A percentile compares a stretch with the other conserved stretches of the same genome.
Evolutionary conservation across 139 green algal genomes (phyloP).

Genomic region (Mychonastes homosphaera): DNA sequence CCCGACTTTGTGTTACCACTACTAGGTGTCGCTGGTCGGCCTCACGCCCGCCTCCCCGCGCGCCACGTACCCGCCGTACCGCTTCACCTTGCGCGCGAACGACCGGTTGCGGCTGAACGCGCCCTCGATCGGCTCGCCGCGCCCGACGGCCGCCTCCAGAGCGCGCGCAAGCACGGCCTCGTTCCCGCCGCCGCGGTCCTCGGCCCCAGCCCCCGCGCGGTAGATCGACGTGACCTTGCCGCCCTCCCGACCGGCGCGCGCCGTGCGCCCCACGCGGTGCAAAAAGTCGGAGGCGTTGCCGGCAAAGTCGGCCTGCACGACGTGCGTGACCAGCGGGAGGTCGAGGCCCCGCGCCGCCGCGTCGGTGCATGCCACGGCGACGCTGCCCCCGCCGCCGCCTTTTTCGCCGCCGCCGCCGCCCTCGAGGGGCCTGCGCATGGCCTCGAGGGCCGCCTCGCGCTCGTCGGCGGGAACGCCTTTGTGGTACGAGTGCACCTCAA

Average conservation of each 20-base stretch:
- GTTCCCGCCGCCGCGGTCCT: not conserved
- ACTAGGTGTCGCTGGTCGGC: no score
- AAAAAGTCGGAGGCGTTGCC: slow-evolving; percentile 85
- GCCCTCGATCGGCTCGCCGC: slow-evolving; percentile 63
- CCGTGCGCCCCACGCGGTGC: slow-evolving; percentile 78
- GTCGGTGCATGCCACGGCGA: slow-evolving; percentile 89
- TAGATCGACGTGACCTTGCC: slow-evolving; percentile 82
- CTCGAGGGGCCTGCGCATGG: not conserved
- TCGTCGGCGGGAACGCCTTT: slow-evolving; percentile 40
- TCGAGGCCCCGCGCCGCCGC: slow-evolving; percentile 82
- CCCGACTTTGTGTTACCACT: no score
- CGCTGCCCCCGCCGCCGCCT: slow-evolving; percentile 1
- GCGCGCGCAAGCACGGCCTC: slow-evolving; percentile 52
- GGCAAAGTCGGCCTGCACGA: slow-evolving; percentile 87
- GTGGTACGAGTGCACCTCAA: slow-evolving; percentile 40
- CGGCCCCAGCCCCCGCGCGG: slow-evolving; percentile 21
- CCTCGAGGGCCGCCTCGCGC: slow-evolving; percentile 30
- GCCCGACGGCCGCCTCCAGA: slow-evolving; percentile 41
- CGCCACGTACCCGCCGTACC: slow-evolving; percentile 71
- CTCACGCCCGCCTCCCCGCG: slow-evolving; percentile 29
- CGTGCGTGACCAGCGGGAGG: slow-evolving; percentile 65
- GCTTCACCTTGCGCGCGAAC: slow-evolving; percentile 81
- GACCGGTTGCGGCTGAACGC: slow-evolving; percentile 86
- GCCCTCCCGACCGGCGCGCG: slow-evolving; percentile 47
- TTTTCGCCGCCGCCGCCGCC: not conserved